Base-by-base conservation (phyloP, 2,329 filamentous ascomycete species). In the Fusarium gaditjirri region DNA sequence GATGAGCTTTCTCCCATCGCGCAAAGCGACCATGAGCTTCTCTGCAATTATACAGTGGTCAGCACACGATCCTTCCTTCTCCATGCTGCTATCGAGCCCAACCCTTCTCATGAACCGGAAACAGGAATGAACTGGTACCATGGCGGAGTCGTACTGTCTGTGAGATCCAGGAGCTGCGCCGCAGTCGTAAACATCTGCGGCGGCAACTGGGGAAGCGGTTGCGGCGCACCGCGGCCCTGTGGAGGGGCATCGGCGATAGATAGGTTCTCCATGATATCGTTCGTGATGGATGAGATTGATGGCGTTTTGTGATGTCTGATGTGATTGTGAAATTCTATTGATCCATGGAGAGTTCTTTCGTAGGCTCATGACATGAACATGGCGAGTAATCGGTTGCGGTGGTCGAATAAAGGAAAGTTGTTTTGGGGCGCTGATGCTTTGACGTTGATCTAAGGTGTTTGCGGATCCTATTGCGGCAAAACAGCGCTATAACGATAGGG, bases 141-240 rank as follows among this genome's bases (percentile, higher is more conserved):
- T 53, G 62, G 66, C 64, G 77, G 61, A 56, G 52, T 78, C 93
- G 86, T 90, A 98, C 95, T 99, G 85, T 99, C 96, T 77, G 96
- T 98, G 78, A 99, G 88, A 81, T 99, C 96, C 65, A 99, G 86
- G 65, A 99, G 86, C 85, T 98, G 96, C 60, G 96, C 95, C 36
- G 96, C 96, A 36, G 96, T 99, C 23, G 96, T 97, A 84, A 99
- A 99, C 92, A 98, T 98, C 86, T 99, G 95, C 66, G 95, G 95
- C 19, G 93, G 93, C 42, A 95, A 85, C 82, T 94, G 92, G 71
- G 86, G 83, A 52, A 86, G 84, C 61, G 84, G 81, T 54, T 89
- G 88, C 35, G 83, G 84, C 61, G 72, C 77, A 39, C 79, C 79
- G 38, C 80, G 81, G 72, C 81, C 82, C 63, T 81, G 81, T 67